phyloP scores from a whole-genome alignment of 257 asterid genomes.

The Ligustrum vulgare region DNA sequence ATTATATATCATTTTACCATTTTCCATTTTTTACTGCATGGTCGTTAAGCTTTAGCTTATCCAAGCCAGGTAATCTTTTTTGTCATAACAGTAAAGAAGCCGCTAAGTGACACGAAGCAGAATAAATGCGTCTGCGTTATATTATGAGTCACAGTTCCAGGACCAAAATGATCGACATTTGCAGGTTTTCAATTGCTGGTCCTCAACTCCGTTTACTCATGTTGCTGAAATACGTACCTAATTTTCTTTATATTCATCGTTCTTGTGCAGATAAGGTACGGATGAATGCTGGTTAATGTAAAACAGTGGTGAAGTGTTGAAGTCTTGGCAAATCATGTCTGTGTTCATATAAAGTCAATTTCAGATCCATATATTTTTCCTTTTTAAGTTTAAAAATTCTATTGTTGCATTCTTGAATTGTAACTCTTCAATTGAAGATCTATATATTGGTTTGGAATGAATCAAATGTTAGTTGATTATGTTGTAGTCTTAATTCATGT shows the following conservation, averaged over 20 bases:
- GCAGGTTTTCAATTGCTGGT: conserved; percentile 22
- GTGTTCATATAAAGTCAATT: conserved; percentile 13
- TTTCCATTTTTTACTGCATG: neutral
- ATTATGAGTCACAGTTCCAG: conserved; percentile 50
- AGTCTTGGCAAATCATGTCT: neutral
- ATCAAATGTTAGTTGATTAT: conserved; percentile 18
- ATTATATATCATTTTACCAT: neutral
- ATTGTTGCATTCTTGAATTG: conserved; percentile 21
- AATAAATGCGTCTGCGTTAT: conserved; percentile 67
- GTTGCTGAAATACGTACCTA: neutral
- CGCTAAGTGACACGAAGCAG: conserved; percentile 43
- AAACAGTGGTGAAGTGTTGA: conserved; percentile 24
- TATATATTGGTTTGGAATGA: conserved; percentile 28
- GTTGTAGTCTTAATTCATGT: neutral
- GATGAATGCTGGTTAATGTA: conserved; percentile 2
- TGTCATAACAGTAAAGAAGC: conserved; percentile 53
- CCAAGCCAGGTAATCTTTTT: neutral
- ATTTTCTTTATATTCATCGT: neutral
- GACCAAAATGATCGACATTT: conserved; percentile 19
- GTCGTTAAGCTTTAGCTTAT: neutral
- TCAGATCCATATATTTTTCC: conserved; percentile 8
- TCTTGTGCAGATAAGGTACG: conserved; percentile 28
- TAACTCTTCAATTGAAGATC: conserved; percentile 22
- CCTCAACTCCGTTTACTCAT: neutral
- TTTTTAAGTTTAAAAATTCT: neutral